phyloP scores from a whole-genome alignment of 495 filamentous ascomycete species.

The Immersiella caudata region DNA sequence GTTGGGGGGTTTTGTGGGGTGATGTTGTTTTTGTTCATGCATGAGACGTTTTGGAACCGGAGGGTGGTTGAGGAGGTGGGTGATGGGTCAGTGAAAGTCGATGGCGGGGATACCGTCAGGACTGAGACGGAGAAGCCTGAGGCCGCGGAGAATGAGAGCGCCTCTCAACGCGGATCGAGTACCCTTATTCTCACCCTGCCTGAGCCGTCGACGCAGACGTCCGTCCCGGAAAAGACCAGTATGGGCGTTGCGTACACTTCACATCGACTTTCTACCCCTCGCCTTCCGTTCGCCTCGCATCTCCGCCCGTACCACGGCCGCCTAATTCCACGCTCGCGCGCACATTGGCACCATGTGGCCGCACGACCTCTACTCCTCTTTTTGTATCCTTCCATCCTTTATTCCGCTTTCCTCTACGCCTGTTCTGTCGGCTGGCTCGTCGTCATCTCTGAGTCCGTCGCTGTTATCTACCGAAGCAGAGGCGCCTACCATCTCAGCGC shows the following conservation, averaged over 20 bases:
- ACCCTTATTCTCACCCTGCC: background rate
- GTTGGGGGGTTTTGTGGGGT: slow-evolving; percentile 74
- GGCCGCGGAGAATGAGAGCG: slow-evolving; percentile 18
- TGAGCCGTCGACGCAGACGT: background rate
- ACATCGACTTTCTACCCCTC: slow-evolving; percentile 60
- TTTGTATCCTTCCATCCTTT: slow-evolving; percentile 85
- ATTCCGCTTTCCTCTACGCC: slow-evolving; percentile 84
- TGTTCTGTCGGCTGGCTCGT: slow-evolving; percentile 96
- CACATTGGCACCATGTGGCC: slow-evolving; percentile 77
- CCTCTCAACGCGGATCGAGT: slow-evolving; percentile 35
- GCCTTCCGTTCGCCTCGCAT: slow-evolving; percentile 66
- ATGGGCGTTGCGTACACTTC: slow-evolving; percentile 48
- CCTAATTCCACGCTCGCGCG: slow-evolving; percentile 56
- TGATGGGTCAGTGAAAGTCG: background rate
- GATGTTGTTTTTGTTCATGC: slow-evolving; percentile 86
- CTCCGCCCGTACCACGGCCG: slow-evolving; percentile 77
- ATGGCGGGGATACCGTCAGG: background rate
- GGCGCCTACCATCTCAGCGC: slow-evolving; percentile 76
- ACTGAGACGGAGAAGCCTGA: background rate
- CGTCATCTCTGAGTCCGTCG: slow-evolving; percentile 83
- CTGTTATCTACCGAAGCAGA: slow-evolving; percentile 69
- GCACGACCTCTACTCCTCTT: slow-evolving; percentile 82
- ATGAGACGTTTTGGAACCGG: slow-evolving; percentile 96
- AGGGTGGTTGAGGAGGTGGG: slow-evolving; percentile 34
- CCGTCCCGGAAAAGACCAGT: slow-evolving; percentile 5